Evolutionary conservation across 805 yeast genomes (phyloP), one percentile per base, ranked within the genome.

Genomic region (Pichia manshurica): DNA sequence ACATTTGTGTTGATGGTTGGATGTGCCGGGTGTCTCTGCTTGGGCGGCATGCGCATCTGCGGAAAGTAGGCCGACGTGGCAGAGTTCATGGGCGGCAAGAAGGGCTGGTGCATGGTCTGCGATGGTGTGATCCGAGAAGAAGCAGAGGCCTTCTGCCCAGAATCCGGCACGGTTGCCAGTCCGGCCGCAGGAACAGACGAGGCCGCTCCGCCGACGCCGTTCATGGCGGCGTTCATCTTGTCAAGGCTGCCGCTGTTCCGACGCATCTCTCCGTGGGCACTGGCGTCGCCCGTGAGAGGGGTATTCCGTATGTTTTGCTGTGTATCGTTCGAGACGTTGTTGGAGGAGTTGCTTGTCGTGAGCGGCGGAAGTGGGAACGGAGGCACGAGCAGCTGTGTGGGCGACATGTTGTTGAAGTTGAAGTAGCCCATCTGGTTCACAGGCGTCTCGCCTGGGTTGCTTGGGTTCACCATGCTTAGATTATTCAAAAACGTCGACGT

Each of bases 381-480:
- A 9, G 51, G 34, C 4, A 49, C 36, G 9, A 47, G 55, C 25
- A 56, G 48, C 52, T 57, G 66, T 5, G 63, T 55, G n/a, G 70
- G 67, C 6, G 66, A 61, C 54, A 64, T 57, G 44, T 60, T 66
- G 39, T 63, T 64, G 12, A 63, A 57, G 21, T 63, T 57, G 35
- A 64, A 62, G 28, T 49, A 63, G 41, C 10, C 63, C 58, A 48
- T 57, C 60, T 47, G 44, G 10, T 42, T 42, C 13, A 45, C 23
- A 20, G 51, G 48, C 2, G 48, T 31, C 13, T 44, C 52, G 12
- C 46, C 39, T 9, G 47, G 46, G 31, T 28, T 29, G 16, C 39
- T 48, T 34, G 35, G 38, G 20, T 37, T 40, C 15, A 46, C 45
- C 28, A 43, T 46, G 28, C 59, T 53, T 40, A 64, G 55, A 1